phyloP scores from a whole-genome alignment of 495 filamentous ascomycete genomes.

The Xylaria flabelliformis region DNA sequence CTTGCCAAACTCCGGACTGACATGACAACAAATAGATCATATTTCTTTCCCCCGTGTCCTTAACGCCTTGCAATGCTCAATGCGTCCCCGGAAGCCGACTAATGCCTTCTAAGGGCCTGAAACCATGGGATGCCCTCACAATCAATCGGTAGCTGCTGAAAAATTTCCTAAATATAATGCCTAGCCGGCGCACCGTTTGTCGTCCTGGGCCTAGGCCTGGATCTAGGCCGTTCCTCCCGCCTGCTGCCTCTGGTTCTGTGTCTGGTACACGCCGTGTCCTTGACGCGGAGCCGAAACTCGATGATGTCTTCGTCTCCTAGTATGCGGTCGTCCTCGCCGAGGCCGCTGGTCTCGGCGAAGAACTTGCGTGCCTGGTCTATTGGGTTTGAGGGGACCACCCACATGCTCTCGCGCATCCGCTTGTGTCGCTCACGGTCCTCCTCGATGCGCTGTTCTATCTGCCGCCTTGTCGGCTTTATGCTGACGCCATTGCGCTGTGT shows the following conservation, averaged over 20 bases:
- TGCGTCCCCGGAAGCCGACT: background rate
- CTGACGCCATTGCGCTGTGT: slow-evolving; percentile 35
- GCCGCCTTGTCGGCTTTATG: slow-evolving; percentile 74
- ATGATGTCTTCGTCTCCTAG: slow-evolving; percentile 73
- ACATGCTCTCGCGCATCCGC: slow-evolving; percentile 83
- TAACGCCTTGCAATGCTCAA: slow-evolving; percentile 27
- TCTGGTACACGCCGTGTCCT: slow-evolving; percentile 12
- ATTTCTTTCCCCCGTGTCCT: background rate
- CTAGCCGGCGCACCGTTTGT: slow-evolving; percentile 18
- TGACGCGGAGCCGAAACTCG: slow-evolving; percentile 53
- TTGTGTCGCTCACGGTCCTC: slow-evolving; percentile 97
- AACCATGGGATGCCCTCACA: background rate
- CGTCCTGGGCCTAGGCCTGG: slow-evolving; percentile 12
- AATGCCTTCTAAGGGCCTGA: background rate
- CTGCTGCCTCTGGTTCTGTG: slow-evolving; percentile 16
- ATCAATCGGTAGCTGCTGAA: slow-evolving; percentile 16
- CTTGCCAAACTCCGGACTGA: background rate
- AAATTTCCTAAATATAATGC: slow-evolving; percentile 15
- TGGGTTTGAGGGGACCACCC: slow-evolving; percentile 74
- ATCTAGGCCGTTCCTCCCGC: slow-evolving; percentile 7
- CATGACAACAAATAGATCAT: background rate
- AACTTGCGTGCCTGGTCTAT: slow-evolving; percentile 69
- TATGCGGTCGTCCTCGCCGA: slow-evolving; percentile 82
- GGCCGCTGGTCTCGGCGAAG: slow-evolving; percentile 80
- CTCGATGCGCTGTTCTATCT: slow-evolving; percentile 94